Base-by-base conservation (phyloP, 1,284 basidiomycete species). In the Moniliophthora roreri region DNA sequence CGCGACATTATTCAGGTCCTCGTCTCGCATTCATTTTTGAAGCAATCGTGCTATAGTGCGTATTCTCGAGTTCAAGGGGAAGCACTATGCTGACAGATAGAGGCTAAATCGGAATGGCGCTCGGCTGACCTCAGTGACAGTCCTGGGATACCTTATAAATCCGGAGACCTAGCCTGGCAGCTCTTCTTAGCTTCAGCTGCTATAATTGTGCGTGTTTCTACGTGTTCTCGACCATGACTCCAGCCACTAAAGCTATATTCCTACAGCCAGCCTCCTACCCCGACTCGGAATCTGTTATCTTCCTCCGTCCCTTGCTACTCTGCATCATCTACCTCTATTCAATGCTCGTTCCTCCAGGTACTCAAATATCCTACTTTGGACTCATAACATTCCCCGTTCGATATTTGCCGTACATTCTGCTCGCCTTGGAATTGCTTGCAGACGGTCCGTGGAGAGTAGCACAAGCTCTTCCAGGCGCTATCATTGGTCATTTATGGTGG, bases 401-500 rank as follows among this genome's bases (percentile, higher is more conserved):
- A 53, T 95, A 88, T 66, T 80, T 90, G 57, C 90, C 93, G 0
- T 91, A 85, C 63, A 76, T 82, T 36, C 78, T 94, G 62, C 78
- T 94, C 50, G 80, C 62, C 36, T 69, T 95, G 60, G 91, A 93
- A 67, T 65, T 89, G 37, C 64, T 93, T 60, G 77, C 77, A 55
- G 82, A 71, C 11, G 92, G 91, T 2, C 81, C 82, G 0, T 36
- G 53, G 0, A 77, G 76, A 4, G 88, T 83, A 2, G 79, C 83
- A 2, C 65, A 74, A 49, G 73, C 79, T 48, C 66, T 89, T 21
- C 85, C 86, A 0, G 92, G 92, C 1, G 76, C 89, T 21, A 74
- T 91, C 37, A 78, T 85, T 1, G 91, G 89, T 0, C 89, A 94
- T 63, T 67, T 80, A 3, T 93, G 89, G 89, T 89, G 85, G 82